These are phyloP conservation scores for Kondoa subrosea DNA, from an alignment of 768 basidiomycete genomes.

Conservation along the genomic window DNA sequence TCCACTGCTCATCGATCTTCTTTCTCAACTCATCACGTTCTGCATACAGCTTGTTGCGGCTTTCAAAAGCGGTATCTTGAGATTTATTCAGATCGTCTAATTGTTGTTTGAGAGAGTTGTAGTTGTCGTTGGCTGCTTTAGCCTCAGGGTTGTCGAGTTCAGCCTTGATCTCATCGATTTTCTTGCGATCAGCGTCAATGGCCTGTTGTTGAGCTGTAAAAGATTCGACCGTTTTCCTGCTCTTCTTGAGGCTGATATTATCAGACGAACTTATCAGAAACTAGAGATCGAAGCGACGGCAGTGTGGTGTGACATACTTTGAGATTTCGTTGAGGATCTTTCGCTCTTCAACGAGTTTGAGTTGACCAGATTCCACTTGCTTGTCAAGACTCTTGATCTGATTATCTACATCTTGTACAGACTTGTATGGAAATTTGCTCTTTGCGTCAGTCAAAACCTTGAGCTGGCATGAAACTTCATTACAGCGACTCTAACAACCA, in stretches of 20 bases:
- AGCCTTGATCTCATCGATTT: slow-evolving; percentile 60
- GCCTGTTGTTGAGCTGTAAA: slow-evolving; percentile 62
- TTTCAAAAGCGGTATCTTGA: slow-evolving; percentile 65
- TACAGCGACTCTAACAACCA: neutral
- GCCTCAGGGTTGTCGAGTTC: slow-evolving; percentile 80
- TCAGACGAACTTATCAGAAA: neutral
- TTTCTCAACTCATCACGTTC: slow-evolving; percentile 58
- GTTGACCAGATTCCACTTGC: slow-evolving; percentile 74
- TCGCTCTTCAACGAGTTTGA: slow-evolving; percentile 92
- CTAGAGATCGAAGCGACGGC: neutral
- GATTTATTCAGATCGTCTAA: slow-evolving; percentile 72
- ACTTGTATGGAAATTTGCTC: slow-evolving; percentile 61
- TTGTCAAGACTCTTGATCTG: slow-evolving; percentile 60
- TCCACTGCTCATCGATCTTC: slow-evolving; percentile 53
- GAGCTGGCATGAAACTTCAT: slow-evolving; percentile 37
- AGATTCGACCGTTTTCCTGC: slow-evolving; percentile 55
- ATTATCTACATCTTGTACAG: slow-evolving; percentile 65
- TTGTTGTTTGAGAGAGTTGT: slow-evolving; percentile 63
- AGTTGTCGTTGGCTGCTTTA: slow-evolving; percentile 62
- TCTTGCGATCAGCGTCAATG: slow-evolving; percentile 59
- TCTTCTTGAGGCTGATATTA: slow-evolving; percentile 46
- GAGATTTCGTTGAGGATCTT: slow-evolving; percentile 83
- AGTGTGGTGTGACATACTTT: slow-evolving; percentile 28
- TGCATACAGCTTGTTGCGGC: slow-evolving; percentile 63
- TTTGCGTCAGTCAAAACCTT: slow-evolving; percentile 72